Evolutionary conservation across 331 rosid species (phyloP), one percentile per base, ranked within the genome.

Genomic region (Acacia pycnantha): DNA sequence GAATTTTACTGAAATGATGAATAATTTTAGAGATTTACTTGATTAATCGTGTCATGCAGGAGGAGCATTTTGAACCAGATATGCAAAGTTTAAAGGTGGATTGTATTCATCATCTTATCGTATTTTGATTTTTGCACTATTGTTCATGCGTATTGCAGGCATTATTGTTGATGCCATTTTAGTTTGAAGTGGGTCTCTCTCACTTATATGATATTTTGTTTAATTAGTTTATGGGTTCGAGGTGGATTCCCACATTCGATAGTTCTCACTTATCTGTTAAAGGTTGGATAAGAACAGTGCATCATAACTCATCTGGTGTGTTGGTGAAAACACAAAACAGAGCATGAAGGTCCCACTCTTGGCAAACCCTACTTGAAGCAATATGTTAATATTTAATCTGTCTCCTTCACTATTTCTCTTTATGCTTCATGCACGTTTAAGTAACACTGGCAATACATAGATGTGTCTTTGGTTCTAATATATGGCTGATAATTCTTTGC

Each of bases 41-140:
- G 51, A 74, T 79, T 11, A 64, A 74, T 67, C 50, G 48, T 75
- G 6, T 79, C 26, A 59, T 82, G 85, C 76, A 78, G 77, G 81
- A 37, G 33, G 83, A 35, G 43, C 58, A 44, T 67, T 66, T 53
- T 77, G 68, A 37, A 66, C 53, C 31, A 43, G 64, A 15, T 62
- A 43, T 47, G 72, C 48, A 35, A 67, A 74, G 2, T 58, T 22
- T 19, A 5, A 51, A 13, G 74, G 35, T 74, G 77, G 72, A 72
- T 48, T 77, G 61, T 67, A 62, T 77, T 80, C 41, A 66, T 74
- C 27, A 59, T 70, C n/a, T 51, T 6, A 58, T 58, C 64, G 1
- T 50, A 48, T 35, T 35, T 80, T 33, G 7, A 16, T 43, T 65
- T 53, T 51, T 24, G 54, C 78, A 77, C 5, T 46, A 29, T 61